Percentiles rank a stretch among this genome's conserved stretches.
Evolutionary conservation across 495 filamentous ascomycete genomes (phyloP).

Genomic region (Aspergillus carlsbadensis): DNA sequence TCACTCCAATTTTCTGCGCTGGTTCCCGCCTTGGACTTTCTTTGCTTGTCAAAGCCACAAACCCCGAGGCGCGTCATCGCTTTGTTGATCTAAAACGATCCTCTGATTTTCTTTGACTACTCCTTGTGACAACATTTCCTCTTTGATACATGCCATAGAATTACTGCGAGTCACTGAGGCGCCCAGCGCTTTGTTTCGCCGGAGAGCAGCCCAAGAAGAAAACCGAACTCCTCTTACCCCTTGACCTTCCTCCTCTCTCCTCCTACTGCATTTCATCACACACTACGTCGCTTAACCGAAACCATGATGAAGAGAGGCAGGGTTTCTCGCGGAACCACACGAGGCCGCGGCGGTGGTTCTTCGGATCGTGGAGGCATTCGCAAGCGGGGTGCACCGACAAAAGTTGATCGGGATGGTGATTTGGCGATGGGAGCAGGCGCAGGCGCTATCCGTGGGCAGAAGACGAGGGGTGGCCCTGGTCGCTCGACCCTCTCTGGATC

Average conservation of each 20-base stretch:
- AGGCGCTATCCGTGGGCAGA: conserved; percentile 33
- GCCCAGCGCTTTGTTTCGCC: conserved; percentile 27
- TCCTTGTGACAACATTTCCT: background rate
- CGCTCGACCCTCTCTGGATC: conserved; percentile 23
- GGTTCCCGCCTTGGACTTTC: conserved; percentile 2
- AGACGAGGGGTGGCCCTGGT: conserved; percentile 37
- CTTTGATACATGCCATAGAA: conserved; percentile 23
- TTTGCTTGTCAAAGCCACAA: background rate
- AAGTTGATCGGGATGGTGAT: conserved; percentile 78
- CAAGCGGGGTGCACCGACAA: conserved; percentile 56
- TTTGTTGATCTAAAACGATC: background rate
- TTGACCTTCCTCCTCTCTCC: background rate
- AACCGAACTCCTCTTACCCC: background rate
- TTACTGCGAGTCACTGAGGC: conserved; percentile 24
- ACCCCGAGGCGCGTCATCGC: background rate
- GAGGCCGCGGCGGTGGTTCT: conserved; percentile 1
- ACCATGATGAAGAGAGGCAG: conserved; percentile 38
- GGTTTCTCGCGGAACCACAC: conserved; percentile 28
- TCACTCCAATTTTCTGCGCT: conserved; percentile 32
- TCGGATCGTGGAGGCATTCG: conserved; percentile 65
- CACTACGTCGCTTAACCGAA: conserved; percentile 9
- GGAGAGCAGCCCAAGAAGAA: conserved; percentile 4
- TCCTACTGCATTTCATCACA: conserved; percentile 4
- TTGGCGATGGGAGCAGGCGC: conserved; percentile 67
- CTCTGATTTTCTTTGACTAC: background rate